Evolutionary conservation across 345 rosid genomes (phyloP), one percentile per base, ranked within the genome.

Genomic region (Toxicodendron radicans): DNA sequence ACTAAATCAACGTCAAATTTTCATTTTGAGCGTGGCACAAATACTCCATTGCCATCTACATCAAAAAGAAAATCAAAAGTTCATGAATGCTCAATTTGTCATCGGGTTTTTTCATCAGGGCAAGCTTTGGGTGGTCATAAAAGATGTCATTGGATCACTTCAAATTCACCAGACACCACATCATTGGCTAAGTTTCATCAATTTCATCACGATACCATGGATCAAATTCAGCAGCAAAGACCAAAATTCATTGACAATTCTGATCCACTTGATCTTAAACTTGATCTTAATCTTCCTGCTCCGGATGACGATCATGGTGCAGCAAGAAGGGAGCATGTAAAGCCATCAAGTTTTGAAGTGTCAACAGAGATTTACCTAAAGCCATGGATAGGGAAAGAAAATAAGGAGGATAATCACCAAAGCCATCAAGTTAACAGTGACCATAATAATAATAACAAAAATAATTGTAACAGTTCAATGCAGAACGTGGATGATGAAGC

Each of bases 111-210:
- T 73, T 89, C 97, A 0, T 92, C 99, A 0, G 98, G 99, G 33
- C 99, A 96, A 80, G 98, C 99, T 1, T 72, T 96, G 46, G 97
- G 99, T 2, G 99, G 99, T 0, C 99, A 96, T 74, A 96, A 96
- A 81, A 86, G 99, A 71, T 96, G 99, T 66, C 99, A 96, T 13
- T 96, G 99, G 99, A 81, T 96, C 75, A 92, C 94, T 32, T 95
- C 97, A 3, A 89, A 89, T 73, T 75, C 88, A 4, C 79, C 86
- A 2, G 90, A 91, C 46, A 64, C 85, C 18, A 69, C 92, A 3
- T 72, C 93, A 14, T 75, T 86, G 43, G 82, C 83, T 0, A 91
- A 91, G 76, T 77, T 88, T 53, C 85, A 83, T 48, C 90, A 80
- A 10, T 79, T 87, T 73, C 90, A 86, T 41, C 89, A 87, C n/a